These are phyloP conservation scores for Fagopyrum esculentum DNA, from an alignment of 148 eudicot species.

Conservation along the genomic window DNA sequence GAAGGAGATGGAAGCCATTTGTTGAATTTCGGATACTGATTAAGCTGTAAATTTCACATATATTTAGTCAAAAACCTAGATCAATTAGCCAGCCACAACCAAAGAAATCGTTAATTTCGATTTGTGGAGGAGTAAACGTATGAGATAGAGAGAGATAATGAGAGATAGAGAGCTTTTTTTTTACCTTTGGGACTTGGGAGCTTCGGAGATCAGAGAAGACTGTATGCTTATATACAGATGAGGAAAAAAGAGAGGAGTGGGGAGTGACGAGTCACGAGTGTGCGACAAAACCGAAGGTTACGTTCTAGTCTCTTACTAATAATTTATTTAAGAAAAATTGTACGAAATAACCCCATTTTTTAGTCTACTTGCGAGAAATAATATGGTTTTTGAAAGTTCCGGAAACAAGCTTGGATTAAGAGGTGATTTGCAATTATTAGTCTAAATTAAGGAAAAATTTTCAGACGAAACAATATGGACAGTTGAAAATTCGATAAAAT, in stretches of 20 bases:
- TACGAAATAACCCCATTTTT: too few relatives aligned
- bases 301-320: not conserved
- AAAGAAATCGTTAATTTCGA: not conserved
- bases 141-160: not conserved
- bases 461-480: too few relatives aligned
- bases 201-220: not conserved
- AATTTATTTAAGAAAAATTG: too few relatives aligned
- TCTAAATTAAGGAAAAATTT: too few relatives aligned
- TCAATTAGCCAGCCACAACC: not conserved
- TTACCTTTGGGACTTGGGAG: constrained; percentile 1
- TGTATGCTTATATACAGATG: not conserved
- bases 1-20: constrained; percentile 56
- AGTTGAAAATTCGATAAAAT: too few relatives aligned
- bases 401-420: too few relatives aligned
- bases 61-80: not conserved
- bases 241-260: not conserved
- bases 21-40: constrained; percentile 1
- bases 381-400: too few relatives aligned
- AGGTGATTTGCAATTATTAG: too few relatives aligned
- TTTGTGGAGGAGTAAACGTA: not conserved
- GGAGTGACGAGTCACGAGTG: constrained; percentile 10
- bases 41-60: not conserved
- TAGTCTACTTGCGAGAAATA: too few relatives aligned
- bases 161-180: too few relatives aligned
- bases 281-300: not conserved